phyloP scores from a whole-genome alignment of 768 basidiomycete species.

The Cystobasidium onofrii region DNA sequence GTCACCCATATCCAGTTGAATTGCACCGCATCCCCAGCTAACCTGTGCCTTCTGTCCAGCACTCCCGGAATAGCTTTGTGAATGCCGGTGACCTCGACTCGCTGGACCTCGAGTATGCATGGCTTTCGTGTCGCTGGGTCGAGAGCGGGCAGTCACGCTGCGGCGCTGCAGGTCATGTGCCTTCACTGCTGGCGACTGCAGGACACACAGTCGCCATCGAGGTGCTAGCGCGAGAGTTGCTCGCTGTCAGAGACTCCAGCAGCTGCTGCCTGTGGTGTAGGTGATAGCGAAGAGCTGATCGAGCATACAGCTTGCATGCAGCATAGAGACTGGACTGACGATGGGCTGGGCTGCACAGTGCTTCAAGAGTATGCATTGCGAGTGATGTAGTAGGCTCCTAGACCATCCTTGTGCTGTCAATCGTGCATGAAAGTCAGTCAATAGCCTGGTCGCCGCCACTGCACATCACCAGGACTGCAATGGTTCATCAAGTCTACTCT shows the following conservation, averaged over 20 bases:
- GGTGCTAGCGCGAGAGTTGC: background rate
- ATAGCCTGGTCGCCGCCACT: background rate
- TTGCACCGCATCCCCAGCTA: background rate
- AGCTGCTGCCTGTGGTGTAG: too few species aligned
- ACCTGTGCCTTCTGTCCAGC: conserved; percentile 29
- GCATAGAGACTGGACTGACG: too few species aligned
- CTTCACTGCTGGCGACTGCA: background rate
- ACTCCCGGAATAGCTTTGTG: conserved; percentile 26
- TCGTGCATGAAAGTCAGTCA: too few species aligned
- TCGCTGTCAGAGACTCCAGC: background rate
- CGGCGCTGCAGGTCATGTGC: background rate
- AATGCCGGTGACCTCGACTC: conserved; percentile 1
- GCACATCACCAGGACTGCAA: too few species aligned
- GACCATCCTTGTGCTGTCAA: too few species aligned
- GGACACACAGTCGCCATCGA: conserved; percentile 1
- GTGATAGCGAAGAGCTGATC: too few species aligned
- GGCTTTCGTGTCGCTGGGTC: background rate
- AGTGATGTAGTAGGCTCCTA: too few species aligned
- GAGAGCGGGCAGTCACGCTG: background rate
- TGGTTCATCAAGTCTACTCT: background rate
- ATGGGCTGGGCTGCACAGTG: too few species aligned
- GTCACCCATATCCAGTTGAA: background rate
- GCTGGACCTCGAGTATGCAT: conserved; percentile 11
- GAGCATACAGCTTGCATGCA: too few species aligned
- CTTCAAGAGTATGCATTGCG: too few species aligned